phyloP scores from a whole-genome alignment of 179 eudicot genomes.

The Spinacia oleracea region DNA sequence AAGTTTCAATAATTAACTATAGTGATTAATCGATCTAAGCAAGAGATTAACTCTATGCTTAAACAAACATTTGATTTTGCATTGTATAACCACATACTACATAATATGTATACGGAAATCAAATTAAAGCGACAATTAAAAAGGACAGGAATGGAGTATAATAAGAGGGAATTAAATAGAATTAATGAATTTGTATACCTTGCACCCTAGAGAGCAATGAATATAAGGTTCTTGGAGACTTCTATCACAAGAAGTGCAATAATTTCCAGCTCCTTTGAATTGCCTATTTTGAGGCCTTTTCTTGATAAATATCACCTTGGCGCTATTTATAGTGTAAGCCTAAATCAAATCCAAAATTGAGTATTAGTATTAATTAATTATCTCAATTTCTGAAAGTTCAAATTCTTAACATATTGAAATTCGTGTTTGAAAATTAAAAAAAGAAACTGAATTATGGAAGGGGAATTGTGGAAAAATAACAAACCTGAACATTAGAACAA shows the following conservation, averaged over 20 bases:
- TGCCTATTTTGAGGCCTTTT: slow-evolving; percentile 96
- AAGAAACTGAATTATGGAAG: slow-evolving; percentile 12
- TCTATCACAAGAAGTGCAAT: slow-evolving; percentile 95
- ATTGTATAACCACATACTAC: neutral
- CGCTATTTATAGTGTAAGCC: slow-evolving; percentile 91
- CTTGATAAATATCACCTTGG: slow-evolving; percentile 90
- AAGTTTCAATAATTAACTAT: slow-evolving; percentile 28
- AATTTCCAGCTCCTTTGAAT: slow-evolving; percentile 86
- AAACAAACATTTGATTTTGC: slow-evolving; percentile 1
- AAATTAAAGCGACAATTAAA: too few relatives aligned
- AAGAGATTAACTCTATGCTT: slow-evolving; percentile 15
- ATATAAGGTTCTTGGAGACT: slow-evolving; percentile 90
- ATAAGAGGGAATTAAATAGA: too few relatives aligned
- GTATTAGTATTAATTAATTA: too few relatives aligned
- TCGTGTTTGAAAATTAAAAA: too few relatives aligned
- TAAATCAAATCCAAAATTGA: slow-evolving; percentile 17
- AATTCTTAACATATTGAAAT: too few relatives aligned
- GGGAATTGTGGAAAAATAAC: neutral
- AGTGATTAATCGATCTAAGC: neutral
- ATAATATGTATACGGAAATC: too few relatives aligned
- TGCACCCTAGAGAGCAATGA: slow-evolving; percentile 97
- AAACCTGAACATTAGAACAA: slow-evolving; percentile 87
- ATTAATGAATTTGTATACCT: slow-evolving; percentile 70
- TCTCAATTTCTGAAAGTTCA: too few relatives aligned
- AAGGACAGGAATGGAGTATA: too few relatives aligned